Evolutionary conservation across 2,329 filamentous ascomycete species (phyloP), one percentile per base, ranked within the genome.

Genomic region (Curvularia hawaiiensis): DNA sequence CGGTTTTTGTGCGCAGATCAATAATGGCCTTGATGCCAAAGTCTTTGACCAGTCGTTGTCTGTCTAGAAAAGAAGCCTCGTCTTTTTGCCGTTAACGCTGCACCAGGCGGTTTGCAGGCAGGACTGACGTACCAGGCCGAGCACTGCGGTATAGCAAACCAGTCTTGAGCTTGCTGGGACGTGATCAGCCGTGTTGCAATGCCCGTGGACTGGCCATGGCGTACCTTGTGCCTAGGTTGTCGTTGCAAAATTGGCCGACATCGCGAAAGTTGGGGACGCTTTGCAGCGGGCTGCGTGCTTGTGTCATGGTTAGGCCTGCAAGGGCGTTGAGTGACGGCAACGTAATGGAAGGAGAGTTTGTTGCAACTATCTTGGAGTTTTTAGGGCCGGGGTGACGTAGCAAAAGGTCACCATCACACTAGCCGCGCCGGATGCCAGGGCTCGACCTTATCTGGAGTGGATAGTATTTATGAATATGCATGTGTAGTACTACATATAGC

Each of bases 1-100:
- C 91, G 22, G 90, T 91, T 64, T 88, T 86, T 60, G 91, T 91
- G 54, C 92, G 85, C 11, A 96, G 79, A 78, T 96, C 92, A 58
- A 96, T 84, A 40, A 96, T 84, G 2, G 87, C 91, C 63, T 82
- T 85, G 62, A 96, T 84, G 22, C 84, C 82, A 64, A 88, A 83
- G 31, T 86, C 82, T 8, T 86, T 76, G 10, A 79, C 75, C 11
- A 96, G 81, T 31, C 80, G 78, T 33, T 79, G 72, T 54, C 85
- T 84, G 75, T 96, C 92, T 35, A 80, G 72, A 20, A 81, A 69
- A 0, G 90, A 89, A 35, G 91, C 90, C 73, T 91, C 87, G 69
- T 96, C 91, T 83, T 75, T 75, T 39, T 44, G 14, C 11, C 18
- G 40, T 60, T 53, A 63, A 50, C 46, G 22, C 14, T 26, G 24